Evolutionary conservation across 768 basidiomycete genomes (phyloP).

Genomic region (Tulasnella sp.): DNA sequence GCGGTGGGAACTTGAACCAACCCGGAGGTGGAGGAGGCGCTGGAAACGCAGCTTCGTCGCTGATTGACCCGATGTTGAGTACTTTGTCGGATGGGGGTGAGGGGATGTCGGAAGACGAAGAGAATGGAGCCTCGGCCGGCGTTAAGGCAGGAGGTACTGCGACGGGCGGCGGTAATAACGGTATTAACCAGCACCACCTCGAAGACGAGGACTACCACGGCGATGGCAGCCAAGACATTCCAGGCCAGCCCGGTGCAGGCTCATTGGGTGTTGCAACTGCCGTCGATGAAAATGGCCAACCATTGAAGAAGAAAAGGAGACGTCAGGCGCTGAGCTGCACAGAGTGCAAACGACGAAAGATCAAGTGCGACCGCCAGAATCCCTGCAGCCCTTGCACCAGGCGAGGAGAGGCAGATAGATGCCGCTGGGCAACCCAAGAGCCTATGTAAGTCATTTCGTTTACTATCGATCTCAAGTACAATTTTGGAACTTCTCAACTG

Average conservation of each 20-base stretch:
- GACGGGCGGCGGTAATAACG: conserved; percentile 12
- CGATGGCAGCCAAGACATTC: neutral
- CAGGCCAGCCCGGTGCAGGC: neutral
- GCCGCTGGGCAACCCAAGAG: conserved; percentile 75
- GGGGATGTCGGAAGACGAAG: conserved; percentile 13
- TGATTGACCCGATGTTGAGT: conserved; percentile 13
- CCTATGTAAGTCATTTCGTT: conserved; percentile 47
- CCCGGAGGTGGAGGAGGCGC: neutral
- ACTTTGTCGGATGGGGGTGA: conserved; percentile 10
- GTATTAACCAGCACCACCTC: conserved; percentile 5
- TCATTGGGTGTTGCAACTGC: neutral
- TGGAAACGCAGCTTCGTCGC: conserved; percentile 4
- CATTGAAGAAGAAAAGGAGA: conserved; percentile 69
- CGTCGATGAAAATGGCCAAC: conserved; percentile 11
- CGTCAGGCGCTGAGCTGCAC: conserved; percentile 78
- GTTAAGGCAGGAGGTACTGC: conserved; percentile 8
- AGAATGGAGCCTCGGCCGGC: conserved; percentile 1
- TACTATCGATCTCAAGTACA: neutral
- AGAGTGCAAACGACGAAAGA: conserved; percentile 79
- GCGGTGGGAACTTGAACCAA: neutral
- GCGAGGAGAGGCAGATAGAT: conserved; percentile 68
- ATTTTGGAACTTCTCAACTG: neutral
- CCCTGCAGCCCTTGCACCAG: conserved; percentile 74
- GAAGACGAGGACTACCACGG: conserved; percentile 6
- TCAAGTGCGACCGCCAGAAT: conserved; percentile 76